Conservation (phyloP, 1,139 yeast genomes). For the Diutina mesorugosa region DNA sequence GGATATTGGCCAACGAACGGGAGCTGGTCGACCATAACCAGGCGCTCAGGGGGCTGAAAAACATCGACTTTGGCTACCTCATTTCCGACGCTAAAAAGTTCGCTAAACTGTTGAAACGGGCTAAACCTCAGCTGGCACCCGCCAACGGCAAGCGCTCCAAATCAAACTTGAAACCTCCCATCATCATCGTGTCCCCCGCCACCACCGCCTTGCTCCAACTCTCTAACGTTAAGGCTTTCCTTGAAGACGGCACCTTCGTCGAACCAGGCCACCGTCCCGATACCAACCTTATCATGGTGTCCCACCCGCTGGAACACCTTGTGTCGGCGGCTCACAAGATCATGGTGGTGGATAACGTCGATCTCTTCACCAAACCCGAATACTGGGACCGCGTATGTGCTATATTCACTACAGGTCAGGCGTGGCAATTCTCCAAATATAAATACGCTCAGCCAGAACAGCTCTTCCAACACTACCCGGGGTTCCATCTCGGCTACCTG, state of each 20-base stretch:
- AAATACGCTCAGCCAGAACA: conserved; percentile 64
- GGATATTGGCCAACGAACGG: conserved; percentile 48
- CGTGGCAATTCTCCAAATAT: conserved; percentile 90
- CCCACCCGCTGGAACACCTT: conserved; percentile 43
- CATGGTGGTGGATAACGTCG: conserved; percentile 79
- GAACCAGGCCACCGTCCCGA: conserved; percentile 34
- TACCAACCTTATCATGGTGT: conserved; percentile 35
- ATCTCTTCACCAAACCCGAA: conserved; percentile 83
- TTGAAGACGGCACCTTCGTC: conserved; percentile 63
- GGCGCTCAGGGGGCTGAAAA: conserved; percentile 66
- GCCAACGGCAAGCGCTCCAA: background rate
- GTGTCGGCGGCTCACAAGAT: conserved; percentile 45
- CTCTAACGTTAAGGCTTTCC: conserved; percentile 68
- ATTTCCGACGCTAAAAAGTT: conserved; percentile 61
- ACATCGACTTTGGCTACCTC: conserved; percentile 60
- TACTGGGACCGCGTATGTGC: conserved; percentile 97
- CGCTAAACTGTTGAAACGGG: conserved; percentile 38
- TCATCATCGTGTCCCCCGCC: conserved; percentile 84
- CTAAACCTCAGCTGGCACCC: conserved; percentile 9
- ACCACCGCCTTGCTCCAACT: conserved; percentile 82
- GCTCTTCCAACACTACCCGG: conserved; percentile 74
- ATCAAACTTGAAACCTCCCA: conserved; percentile 31
- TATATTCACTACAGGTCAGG: conserved; percentile 91
- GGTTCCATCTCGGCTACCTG: conserved; percentile 63
- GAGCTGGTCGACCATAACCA: conserved; percentile 68